Evolutionary conservation across 331 rosid genomes (phyloP).

Genomic region (Erythrophleum ivorense): DNA sequence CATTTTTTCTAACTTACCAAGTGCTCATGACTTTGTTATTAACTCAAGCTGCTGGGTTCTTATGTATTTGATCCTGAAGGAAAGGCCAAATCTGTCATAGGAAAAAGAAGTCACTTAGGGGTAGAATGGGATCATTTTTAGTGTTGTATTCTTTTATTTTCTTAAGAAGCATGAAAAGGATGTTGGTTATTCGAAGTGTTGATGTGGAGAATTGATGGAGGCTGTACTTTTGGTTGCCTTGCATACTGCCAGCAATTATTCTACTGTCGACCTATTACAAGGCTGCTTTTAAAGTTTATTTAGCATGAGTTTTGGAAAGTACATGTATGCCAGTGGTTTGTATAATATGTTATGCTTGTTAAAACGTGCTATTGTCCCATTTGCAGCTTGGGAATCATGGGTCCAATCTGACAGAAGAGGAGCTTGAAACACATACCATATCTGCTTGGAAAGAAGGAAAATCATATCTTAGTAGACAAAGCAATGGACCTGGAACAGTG

Average conservation of each 20-base stretch:
- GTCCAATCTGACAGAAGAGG: conserved; percentile 96
- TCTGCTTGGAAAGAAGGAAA: conserved; percentile 99
- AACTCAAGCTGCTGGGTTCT: background rate
- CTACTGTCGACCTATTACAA: background rate
- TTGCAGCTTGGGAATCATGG: conserved; percentile 94
- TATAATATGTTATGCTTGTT: conserved; percentile 27
- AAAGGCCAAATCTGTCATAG: background rate
- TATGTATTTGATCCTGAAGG: background rate
- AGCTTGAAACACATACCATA: conserved; percentile 97
- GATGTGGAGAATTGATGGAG: background rate
- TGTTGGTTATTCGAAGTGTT: background rate
- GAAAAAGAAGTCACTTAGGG: background rate
- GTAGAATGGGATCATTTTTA: background rate
- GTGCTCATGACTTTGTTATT: background rate
- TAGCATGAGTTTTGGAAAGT: background rate
- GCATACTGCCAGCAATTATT: background rate
- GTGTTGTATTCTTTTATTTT: background rate
- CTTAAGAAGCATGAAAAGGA: background rate
- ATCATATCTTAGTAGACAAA: conserved; percentile 64
- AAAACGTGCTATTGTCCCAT: conserved; percentile 40
- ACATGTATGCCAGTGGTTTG: background rate
- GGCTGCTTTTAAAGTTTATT: background rate
- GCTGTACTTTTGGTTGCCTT: background rate
- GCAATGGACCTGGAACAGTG: conserved; percentile 68
- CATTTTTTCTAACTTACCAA: background rate